Evolutionary conservation across 164 flowering plant species (phyloP), one percentile per base, ranked within the genome.

Genomic region (Tinospora cordifolia): DNA sequence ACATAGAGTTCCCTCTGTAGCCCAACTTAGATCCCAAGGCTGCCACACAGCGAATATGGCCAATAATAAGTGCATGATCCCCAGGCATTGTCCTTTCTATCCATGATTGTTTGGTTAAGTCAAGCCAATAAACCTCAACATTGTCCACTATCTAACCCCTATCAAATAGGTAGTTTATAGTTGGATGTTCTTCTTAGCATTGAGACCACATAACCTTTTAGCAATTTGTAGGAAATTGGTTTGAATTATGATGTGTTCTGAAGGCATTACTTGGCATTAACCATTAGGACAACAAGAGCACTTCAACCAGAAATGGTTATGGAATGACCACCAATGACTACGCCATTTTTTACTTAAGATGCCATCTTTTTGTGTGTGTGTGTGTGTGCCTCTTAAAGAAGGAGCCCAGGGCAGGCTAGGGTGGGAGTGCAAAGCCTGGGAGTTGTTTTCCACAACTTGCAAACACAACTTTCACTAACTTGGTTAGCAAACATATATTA

Each of bases 381-480:
- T 2, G 40, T 11, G 30, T 24, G 24, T 49, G 30, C 13, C 25
- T 14, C 6, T 25, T 13, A 13, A 67, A 67, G 69, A 12, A 25
- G 22, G 12, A 46, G 60, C 70, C 70, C 27, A 1, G 70, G 70
- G 6, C 6, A n/a, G 19, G 15, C 13, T n/a, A 12, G 36, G 22
- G 40, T 67, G 24, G 59, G 40, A 67, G n/a, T 9, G 39, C 70
- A 67, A 19, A 26, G 59, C 54, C 70, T 67, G 2, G 60, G 62
- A 21, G 21, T 6, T 47, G 49, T 19, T 17, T 24, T 67, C 70
- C 68, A 65, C 27, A 22, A 2, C n/a, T 65, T 65, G 49, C 30
- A 3, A 26, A 60, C 12, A 17, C 63, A 59, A 30, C 13, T 59
- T 0, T 49, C 21, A 19, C 21, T 17, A n/a, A 51, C 17, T 17